Conservation (phyloP, 495 filamentous ascomycete genomes). For the Neurospora sp. region DNA sequence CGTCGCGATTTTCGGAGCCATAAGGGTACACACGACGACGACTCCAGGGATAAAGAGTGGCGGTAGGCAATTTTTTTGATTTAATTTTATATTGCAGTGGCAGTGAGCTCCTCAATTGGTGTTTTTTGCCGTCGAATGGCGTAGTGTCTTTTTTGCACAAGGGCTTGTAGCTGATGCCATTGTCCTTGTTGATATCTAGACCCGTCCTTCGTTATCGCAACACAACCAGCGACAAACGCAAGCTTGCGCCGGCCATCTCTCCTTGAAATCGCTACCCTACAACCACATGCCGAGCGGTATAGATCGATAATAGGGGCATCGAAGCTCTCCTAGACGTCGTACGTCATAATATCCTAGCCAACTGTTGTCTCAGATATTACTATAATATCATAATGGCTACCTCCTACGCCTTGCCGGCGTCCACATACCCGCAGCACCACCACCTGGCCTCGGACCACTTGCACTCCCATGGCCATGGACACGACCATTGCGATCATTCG, state of each 20-base stretch:
- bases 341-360: not conserved
- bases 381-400: slow-evolving; percentile 30
- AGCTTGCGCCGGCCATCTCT: not conserved
- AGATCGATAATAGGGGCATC: slow-evolving; percentile 8
- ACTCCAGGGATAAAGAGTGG: not conserved
- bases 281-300: not conserved
- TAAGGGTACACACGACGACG: not conserved
- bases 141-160: not conserved
- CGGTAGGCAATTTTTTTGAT: not conserved
- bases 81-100: not conserved
- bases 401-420: slow-evolving; percentile 40
- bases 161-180: not conserved
- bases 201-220: not conserved
- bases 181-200: not conserved
- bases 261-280: not conserved
- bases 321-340: slow-evolving; percentile 11
- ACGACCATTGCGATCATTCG: slow-evolving; percentile 25
- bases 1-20: slow-evolving; percentile 2
- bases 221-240: not conserved
- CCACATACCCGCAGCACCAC: slow-evolving; percentile 36
- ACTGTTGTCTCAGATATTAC: not conserved
- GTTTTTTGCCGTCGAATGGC: not conserved
- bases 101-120: not conserved
- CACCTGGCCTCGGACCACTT: slow-evolving; percentile 22
- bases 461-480: slow-evolving; percentile 16